Evolutionary conservation across 2,329 filamentous ascomycete genomes (phyloP), one percentile per base, ranked within the genome.

Genomic region (Cladosporium sp.): DNA sequence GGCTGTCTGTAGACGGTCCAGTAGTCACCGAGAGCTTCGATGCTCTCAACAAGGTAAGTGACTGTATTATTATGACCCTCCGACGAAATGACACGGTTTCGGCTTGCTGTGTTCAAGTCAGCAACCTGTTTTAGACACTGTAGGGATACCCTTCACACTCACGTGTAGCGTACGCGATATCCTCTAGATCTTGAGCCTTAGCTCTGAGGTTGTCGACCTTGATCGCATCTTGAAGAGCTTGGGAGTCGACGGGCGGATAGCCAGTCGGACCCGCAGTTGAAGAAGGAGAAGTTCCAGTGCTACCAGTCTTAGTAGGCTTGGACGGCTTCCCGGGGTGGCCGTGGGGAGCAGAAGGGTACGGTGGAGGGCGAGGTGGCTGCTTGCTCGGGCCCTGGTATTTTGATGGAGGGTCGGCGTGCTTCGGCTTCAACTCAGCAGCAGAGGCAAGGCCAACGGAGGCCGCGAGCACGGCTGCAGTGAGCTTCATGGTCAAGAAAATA

Each of bases 1-100:
- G 66, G 63, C 64, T 76, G 70, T 82, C 80, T 81, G n/a, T 79
- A 81, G 62, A 86, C 73, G 39, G 73, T 79, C 72, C 88, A 89
- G 75, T 87, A 89, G 59, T 67, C 66, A 37, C 80, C 81, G 1
- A 87, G 75, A 52, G 76, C 73, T 51, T 74, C 71, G 3, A 67
- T 60, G 37, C 64, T 63, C 30, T 65, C 67, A 52, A 72, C 69
- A 17, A 77, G 65, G 61, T 69, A 75, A 8, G 73, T 67, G 47
- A 76, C 65, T 1, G 75, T 77, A 17, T 71, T 72, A 38, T 75
- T 72, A 64, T 76, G 74, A 8, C 70, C 75, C 15, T 60, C 58
- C 5, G 69, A 68, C 19, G 74, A 72, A 60, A 74, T 73, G 9
- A 75, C 66, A 25, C 75, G 66, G 59, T 76, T 77, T 12, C 72